Conservation (phyloP, 2,329 filamentous ascomycete species). For the Didymella arachidicola region DNA sequence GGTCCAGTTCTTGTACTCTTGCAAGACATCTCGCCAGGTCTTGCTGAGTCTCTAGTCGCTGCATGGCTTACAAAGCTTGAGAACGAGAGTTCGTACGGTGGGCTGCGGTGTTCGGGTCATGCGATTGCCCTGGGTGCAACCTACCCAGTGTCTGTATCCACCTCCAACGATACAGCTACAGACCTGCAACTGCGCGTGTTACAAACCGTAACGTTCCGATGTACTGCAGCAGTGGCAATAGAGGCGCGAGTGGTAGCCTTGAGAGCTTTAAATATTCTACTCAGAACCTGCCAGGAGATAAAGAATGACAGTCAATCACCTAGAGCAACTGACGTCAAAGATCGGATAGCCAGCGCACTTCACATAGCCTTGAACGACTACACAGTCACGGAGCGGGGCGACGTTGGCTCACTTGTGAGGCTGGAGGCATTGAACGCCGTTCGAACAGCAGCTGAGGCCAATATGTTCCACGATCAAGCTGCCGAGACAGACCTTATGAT, state of each 20-base stretch:
- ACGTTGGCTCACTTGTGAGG: constrained; percentile 86
- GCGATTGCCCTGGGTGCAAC: constrained; percentile 55
- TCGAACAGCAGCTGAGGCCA: constrained; percentile 53
- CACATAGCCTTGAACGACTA: constrained; percentile 78
- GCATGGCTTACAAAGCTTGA: constrained; percentile 44
- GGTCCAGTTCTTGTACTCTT: constrained; percentile 34
- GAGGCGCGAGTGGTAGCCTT: constrained; percentile 56
- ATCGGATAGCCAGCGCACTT: constrained; percentile 42
- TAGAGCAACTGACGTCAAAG: constrained; percentile 26
- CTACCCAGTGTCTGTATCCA: constrained; percentile 32
- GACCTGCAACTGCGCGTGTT: constrained; percentile 41
- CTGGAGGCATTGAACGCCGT: constrained; percentile 78
- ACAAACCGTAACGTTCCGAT: constrained; percentile 47
- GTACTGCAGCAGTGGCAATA: constrained; percentile 49
- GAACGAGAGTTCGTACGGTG: constrained; percentile 51
- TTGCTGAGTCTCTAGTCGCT: constrained; percentile 30
- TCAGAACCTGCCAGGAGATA: constrained; percentile 24
- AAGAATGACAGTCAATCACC: not conserved
- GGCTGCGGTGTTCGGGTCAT: constrained; percentile 52
- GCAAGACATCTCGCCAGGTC: constrained; percentile 8
- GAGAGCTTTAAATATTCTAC: constrained; percentile 49
- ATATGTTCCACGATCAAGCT: constrained; percentile 25
- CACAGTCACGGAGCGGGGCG: constrained; percentile 85
- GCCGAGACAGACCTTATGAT: constrained; percentile 29
- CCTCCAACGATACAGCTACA: not conserved